phyloP scores from a whole-genome alignment of 2,329 filamentous ascomycete species.

The Sclerotinia nivalis region DNA sequence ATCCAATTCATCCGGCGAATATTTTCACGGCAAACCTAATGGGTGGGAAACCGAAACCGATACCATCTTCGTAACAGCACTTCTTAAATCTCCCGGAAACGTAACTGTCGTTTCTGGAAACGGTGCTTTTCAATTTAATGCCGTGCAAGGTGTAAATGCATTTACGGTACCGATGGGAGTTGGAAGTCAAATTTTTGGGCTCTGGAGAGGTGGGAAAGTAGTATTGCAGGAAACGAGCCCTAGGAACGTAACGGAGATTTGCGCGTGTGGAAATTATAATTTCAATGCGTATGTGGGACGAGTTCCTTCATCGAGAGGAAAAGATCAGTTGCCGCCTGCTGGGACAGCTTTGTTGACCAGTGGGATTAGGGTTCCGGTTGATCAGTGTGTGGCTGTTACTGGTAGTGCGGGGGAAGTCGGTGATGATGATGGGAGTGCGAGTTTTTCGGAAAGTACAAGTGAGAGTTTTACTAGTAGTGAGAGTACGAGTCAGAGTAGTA shows the following conservation, averaged over 20 bases:
- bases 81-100: conserved; percentile 11
- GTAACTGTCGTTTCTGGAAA: conserved; percentile 1
- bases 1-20: conserved; percentile 3
- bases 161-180: neutral
- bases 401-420: neutral
- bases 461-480: neutral
- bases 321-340: neutral
- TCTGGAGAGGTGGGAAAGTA: neutral
- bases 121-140: neutral
- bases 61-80: conserved; percentile 8
- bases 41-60: conserved; percentile 19
- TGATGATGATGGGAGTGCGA: neutral
- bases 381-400: conserved; percentile 5
- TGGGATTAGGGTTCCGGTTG: neutral
- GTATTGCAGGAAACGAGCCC: neutral
- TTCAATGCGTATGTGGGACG: conserved; percentile 24
- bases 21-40: conserved; percentile 16
- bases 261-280: conserved; percentile 19
- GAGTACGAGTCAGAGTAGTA: neutral
- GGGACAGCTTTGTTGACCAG: neutral
- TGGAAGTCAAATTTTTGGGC: conserved; percentile 2
- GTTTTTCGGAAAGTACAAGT: neutral
- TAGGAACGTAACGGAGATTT: neutral
- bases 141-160: neutral
- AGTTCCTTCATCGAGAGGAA: neutral